Conservation (phyloP, 75 land plant genomes). For the Larix kaempferi region DNA sequence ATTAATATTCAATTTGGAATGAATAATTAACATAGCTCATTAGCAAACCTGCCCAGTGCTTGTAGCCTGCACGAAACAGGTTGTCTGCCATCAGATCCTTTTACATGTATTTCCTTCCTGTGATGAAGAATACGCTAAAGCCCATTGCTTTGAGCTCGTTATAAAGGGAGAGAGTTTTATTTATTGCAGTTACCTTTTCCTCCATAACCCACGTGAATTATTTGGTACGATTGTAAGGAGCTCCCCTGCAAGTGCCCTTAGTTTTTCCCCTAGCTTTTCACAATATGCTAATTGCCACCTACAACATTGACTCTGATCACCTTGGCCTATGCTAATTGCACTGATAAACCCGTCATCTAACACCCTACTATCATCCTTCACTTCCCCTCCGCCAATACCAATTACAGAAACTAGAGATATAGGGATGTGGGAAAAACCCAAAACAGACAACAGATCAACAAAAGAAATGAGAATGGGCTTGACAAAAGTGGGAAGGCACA, state of each 20-base stretch:
- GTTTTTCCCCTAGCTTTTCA: not conserved
- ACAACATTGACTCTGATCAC: too few relatives aligned
- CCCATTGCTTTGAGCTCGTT: slow-evolving; percentile 18
- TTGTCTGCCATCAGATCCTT: slow-evolving; percentile 28
- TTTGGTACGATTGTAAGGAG: not conserved
- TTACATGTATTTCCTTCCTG: slow-evolving; percentile 22
- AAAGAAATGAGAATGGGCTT: too few relatives aligned
- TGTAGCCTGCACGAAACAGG: slow-evolving; percentile 32
- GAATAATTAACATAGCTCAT: slow-evolving; percentile 25
- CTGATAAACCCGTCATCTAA: too few relatives aligned
- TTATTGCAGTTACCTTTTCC: slow-evolving; percentile 14
- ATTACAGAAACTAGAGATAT: too few relatives aligned
- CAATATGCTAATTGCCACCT: too few relatives aligned
- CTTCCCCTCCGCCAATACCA: too few relatives aligned
- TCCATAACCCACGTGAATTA: slow-evolving; percentile 20
- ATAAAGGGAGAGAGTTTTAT: slow-evolving; percentile 20
- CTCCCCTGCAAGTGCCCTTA: slow-evolving; percentile 29
- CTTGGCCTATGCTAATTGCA: too few relatives aligned
- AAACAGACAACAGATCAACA: too few relatives aligned
- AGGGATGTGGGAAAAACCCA: too few relatives aligned
- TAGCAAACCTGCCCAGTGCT: slow-evolving; percentile 31
- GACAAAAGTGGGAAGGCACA: too few relatives aligned
- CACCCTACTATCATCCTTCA: too few relatives aligned
- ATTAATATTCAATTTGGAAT: not conserved
- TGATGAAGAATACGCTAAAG: slow-evolving; percentile 30